Evolutionary conservation across 169 alveolate genomes (phyloP), one percentile per base, ranked within the genome.

Genomic region (Plasmodium vinckei): DNA sequence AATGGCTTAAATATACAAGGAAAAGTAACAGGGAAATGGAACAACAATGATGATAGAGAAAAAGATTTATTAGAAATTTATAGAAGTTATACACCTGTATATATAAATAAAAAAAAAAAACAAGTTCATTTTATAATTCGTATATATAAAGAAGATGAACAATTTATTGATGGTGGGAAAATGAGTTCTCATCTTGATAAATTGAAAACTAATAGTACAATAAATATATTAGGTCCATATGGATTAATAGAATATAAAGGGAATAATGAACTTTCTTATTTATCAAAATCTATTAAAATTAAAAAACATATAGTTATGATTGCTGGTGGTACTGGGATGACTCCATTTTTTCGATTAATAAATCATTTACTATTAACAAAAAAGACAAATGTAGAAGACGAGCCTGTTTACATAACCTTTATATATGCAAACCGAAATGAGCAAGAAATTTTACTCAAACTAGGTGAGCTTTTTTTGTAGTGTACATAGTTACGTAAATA

Each of bases 301-400:
- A 87, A 73, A 63, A 79, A 86, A 42, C 92, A 88, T 56, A 59
- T 94, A 13, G 92, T 90, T 70, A 67, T 94, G 71, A 89, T 92
- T 2, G 96, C 96, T 2, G 96, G 95, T 2, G 96, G 96, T 1
- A 94, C 96, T 10, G 96, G 96, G 1, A 94, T 94, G 88, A 92
- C 96, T 13, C 95, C 95, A 44, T 94, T 73, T 73, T 73, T 92
- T 49, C 90, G 96, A 56, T 56, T 92, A 23, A 65, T 94, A 42
- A 86, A 86, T 42, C 86, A 71, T 72, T 57, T 86, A 53, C 68
- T 86, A 27, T 64, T 86, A 23, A 46, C 71, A 9, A 68, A 86
- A 72, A 64, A 15, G 2, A 68, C 54, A 25, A 67, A 64, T 17
- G 9, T 6, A 5, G 9, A 42, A 6, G 54, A 21, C 17, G 47